Conservation (phyloP, 768 basidiomycete species). For the Exsudoporus frostii region DNA sequence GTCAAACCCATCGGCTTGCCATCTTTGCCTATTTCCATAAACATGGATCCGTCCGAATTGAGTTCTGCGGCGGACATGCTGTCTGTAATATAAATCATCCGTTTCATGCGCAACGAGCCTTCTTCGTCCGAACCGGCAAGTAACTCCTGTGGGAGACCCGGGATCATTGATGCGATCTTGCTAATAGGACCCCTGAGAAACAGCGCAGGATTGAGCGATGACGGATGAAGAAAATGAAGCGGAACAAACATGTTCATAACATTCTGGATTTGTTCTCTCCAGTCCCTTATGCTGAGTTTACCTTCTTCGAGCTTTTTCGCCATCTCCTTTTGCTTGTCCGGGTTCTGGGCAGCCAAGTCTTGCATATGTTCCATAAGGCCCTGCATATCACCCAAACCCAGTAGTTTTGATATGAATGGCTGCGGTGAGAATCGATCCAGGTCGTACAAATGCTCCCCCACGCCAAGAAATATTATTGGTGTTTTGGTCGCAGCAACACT, state of each 20-base stretch:
- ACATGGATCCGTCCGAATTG: constrained; percentile 90
- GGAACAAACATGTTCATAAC: constrained; percentile 93
- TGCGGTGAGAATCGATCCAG: constrained; percentile 94
- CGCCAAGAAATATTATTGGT: constrained; percentile 97
- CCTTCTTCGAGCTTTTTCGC: constrained; percentile 97
- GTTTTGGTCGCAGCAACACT: constrained; percentile 99
- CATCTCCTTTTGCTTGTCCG: constrained; percentile 97
- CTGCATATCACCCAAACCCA: constrained; percentile 95
- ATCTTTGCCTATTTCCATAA: constrained; percentile 82
- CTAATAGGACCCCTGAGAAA: constrained; percentile 88
- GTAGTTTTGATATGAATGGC: constrained; percentile 94
- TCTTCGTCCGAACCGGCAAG: constrained; percentile 94
- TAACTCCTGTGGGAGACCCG: constrained; percentile 89
- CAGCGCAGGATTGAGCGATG: constrained; percentile 1
- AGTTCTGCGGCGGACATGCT: constrained; percentile 93
- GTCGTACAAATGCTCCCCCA: constrained; percentile 97
- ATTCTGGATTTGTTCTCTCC: constrained; percentile 96
- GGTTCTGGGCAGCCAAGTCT: constrained; percentile 88
- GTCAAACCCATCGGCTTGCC: constrained; percentile 85
- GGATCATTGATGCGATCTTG: constrained; percentile 99
- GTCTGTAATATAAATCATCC: constrained; percentile 98
- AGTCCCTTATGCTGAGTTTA: constrained; percentile 93
- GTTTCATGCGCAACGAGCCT: constrained; percentile 84
- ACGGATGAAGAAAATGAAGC: constrained; percentile 1
- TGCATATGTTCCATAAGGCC: constrained; percentile 99